These are phyloP conservation scores for Kwoniella dejecticola DNA, from an alignment of 768 basidiomycete genomes.

Conservation along the genomic window DNA sequence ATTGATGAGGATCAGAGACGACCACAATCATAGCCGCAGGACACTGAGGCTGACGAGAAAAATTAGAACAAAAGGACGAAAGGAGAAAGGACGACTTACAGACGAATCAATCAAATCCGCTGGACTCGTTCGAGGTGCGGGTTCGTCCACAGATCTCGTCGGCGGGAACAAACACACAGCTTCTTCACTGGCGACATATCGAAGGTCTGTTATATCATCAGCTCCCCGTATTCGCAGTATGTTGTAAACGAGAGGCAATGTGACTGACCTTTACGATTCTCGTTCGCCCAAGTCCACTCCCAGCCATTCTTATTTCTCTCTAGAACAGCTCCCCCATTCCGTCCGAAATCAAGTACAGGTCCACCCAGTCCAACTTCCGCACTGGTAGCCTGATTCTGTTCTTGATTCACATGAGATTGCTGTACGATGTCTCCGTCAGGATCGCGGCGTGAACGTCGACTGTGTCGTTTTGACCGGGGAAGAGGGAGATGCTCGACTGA, in stretches of 20 bases:
- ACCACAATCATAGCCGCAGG: no score
- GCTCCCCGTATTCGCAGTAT: no score
- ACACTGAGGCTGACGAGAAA: no score
- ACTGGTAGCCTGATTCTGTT: background rate
- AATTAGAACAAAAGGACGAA: no score
- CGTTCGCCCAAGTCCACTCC: conserved; percentile 33
- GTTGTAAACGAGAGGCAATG: background rate
- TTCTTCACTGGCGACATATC: conserved; percentile 8
- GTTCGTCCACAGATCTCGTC: conserved; percentile 4
- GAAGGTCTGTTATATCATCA: no score
- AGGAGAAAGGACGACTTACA: conserved; percentile 8
- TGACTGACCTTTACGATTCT: conserved; percentile 12
- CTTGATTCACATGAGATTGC: no score
- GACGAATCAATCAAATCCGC: conserved; percentile 11
- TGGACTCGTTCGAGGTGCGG: background rate
- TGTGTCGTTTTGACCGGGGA: conserved; percentile 1
- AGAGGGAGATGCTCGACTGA: conserved; percentile 22
- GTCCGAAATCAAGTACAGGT: conserved; percentile 30
- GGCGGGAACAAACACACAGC: conserved; percentile 20
- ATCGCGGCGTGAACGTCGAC: background rate
- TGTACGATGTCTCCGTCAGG: background rate
- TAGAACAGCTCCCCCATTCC: conserved; percentile 29
- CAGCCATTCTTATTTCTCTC: conserved; percentile 20
- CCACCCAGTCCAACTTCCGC: conserved; percentile 17
- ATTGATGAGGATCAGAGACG: no score